Base-by-base conservation (phyloP, 129 eudicot species). In the Helianthus annuus region DNA sequence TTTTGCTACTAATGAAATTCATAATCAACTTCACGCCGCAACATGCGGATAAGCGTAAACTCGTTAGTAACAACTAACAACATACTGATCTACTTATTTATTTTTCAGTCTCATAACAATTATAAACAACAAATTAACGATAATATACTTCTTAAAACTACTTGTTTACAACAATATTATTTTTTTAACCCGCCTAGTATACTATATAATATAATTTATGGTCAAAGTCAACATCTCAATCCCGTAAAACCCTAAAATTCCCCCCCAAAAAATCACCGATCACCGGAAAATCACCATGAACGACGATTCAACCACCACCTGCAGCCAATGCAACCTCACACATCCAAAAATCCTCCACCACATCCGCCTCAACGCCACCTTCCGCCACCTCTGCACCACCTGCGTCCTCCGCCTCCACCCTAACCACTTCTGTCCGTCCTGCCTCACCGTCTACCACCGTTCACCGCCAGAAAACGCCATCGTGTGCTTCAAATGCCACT, bases 361-460 rank as follows among this genome's bases (percentile, higher is more conserved):
- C 73, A 46, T 69, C 58, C 62, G 32, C 4, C 85, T 73, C 85
- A 81, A 82, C 4, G 85, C 87, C 6, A 44, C 39, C 65, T 82
- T 81, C 76, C 89, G 78, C 40, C 87, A 85, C 42, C 85, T 87
- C 65, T 87, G 93, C 83, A 82, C 89, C 54, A 39, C 85, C 63
- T 87, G 93, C 48, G 85, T 84, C 61, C 93, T 87, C 67, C 89
- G 93, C 22, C 84, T 79, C 75, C 78, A 87, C 83, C 77, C 89
- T 4, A 89, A 84, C 7, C 79, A 75, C 29, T 87, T 87, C 71
- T 87, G 93, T 75, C 87, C 93, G 27, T 70, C 81, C 12, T 87
- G 89, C 69, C 80, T 84, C 88, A 58, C 12, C 24, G 72, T 83
- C 60, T 80, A 69, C 85, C 80, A 61, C 38, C 27, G 12, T 12